Evolutionary conservation across 2,329 filamentous ascomycete species (phyloP), one percentile per base, ranked within the genome.

Genomic region (Botrytis cinerea): DNA sequence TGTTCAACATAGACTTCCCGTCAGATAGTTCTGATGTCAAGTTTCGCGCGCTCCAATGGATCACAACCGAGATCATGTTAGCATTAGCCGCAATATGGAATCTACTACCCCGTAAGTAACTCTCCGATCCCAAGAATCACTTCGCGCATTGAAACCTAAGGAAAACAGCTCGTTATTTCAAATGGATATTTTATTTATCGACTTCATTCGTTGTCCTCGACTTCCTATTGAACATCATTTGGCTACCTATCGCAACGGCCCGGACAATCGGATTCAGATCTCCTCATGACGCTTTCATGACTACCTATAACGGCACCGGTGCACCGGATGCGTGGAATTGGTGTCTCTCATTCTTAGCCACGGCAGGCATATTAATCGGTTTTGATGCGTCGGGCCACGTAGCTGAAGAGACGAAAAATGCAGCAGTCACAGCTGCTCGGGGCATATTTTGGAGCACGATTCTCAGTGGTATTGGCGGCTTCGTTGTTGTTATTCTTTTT

Each of bases 381-480:
- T 69, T 73, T 14, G 74, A 74, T 35, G 74, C 74, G 40, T 74
- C 74, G 40, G 74, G 74, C 25, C 74, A 74, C 18, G 74, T 74
- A 20, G 74, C 74, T 4, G 74, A 75, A 45, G 74, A 75, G 57
- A 75, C 74, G 4, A 63, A 73, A 14, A 32, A 68, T 38, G 73
- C 74, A 35, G 71, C 68, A 40, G 70, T 73, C 7, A 69, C 73
- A 28, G 74, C 74, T 64, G 74, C 74, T 18, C 74, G 73, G 38
- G 74, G 74, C 22, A 72, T 75, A 22, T 75, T 74, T 25, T 75
- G 74, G 74, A 69, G 70, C 59, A 72, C 71, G n/a, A 72, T 75
- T 28, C 68, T 66, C 4, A 73, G 70, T n/a, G 70, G 70, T 8
- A 64, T 74, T 25, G 71, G 74, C 28, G 74, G 74, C 2, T 74